A percentile compares a stretch with the other conserved stretches of the same genome.
phyloP scores from a whole-genome alignment of 352 stramenopile species.

The Phytophthora pinifolia region DNA sequence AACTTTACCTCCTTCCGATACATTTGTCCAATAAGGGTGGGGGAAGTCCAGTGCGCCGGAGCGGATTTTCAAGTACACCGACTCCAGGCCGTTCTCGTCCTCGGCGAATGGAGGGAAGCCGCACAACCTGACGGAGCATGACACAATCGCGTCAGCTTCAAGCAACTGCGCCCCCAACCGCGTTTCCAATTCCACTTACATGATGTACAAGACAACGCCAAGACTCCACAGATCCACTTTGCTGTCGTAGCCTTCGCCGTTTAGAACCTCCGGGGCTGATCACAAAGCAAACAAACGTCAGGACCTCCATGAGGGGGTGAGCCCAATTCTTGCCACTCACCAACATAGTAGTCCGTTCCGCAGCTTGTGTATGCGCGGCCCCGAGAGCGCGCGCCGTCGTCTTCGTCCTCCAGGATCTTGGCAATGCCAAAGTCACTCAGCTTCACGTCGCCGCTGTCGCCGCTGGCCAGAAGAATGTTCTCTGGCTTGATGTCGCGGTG shows the following conservation, averaged over 20 bases:
- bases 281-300: conserved; percentile 9
- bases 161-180: not conserved
- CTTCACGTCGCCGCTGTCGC: conserved; percentile 77
- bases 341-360: conserved; percentile 88
- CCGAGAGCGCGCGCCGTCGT: conserved; percentile 66
- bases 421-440: conserved; percentile 85
- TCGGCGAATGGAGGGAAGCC: conserved; percentile 83
- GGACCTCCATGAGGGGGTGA: not conserved
- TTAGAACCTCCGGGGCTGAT: conserved; percentile 77
- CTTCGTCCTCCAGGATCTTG: conserved; percentile 82
- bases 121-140: conserved; percentile 48
- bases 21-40: conserved; percentile 84
- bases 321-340: conserved; percentile 24
- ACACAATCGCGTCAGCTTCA: not conserved
- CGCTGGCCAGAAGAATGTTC: conserved; percentile 77
- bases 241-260: conserved; percentile 85
- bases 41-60: conserved; percentile 79
- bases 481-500: conserved; percentile 86
- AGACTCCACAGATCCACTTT: conserved; percentile 88
- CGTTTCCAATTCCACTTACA: conserved; percentile 39
- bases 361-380: conserved; percentile 86
- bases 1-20: conserved; percentile 68
- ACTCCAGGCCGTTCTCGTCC: conserved; percentile 81
- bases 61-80: conserved; percentile 85
- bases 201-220: conserved; percentile 88